Percentiles rank a stretch among this genome's conserved stretches.
phyloP scores from a whole-genome alignment of 345 rosid genomes.

The Eucalyptus urophylla region DNA sequence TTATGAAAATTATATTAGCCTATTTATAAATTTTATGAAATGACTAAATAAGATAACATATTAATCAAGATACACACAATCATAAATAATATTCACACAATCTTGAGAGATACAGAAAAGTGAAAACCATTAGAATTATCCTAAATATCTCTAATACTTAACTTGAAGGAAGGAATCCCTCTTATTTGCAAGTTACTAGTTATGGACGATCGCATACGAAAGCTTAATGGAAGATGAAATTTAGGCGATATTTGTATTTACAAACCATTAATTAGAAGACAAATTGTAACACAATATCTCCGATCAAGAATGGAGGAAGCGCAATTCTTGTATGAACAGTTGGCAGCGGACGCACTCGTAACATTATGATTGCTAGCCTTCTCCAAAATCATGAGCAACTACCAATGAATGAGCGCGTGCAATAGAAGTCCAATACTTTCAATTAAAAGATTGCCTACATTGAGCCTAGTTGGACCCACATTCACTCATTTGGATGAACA shows the following conservation, averaged over 20 bases:
- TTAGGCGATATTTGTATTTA: background rate
- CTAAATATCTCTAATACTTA: too few species aligned
- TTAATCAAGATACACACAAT: too few species aligned
- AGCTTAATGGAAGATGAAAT: background rate
- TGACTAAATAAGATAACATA: too few species aligned
- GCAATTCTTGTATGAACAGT: fast-evolving
- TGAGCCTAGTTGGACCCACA: background rate
- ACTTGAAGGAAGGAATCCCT: background rate
- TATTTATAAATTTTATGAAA: too few species aligned
- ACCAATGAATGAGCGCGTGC: background rate
- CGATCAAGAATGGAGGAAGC: fast-evolving
- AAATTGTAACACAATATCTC: background rate
- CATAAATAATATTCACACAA: too few species aligned
- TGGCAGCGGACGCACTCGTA: background rate
- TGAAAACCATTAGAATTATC: too few species aligned
- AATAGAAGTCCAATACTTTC: background rate
- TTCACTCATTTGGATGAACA: background rate
- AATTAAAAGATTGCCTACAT: background rate
- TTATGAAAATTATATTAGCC: too few species aligned
- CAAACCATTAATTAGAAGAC: background rate
- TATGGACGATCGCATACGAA: background rate
- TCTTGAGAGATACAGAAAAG: too few species aligned
- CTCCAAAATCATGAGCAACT: background rate
- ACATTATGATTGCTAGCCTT: background rate
- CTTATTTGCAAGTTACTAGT: background rate